These are phyloP conservation scores for Royoungia palumana DNA, from an alignment of 768 basidiomycete genomes.

Conservation along the genomic window DNA sequence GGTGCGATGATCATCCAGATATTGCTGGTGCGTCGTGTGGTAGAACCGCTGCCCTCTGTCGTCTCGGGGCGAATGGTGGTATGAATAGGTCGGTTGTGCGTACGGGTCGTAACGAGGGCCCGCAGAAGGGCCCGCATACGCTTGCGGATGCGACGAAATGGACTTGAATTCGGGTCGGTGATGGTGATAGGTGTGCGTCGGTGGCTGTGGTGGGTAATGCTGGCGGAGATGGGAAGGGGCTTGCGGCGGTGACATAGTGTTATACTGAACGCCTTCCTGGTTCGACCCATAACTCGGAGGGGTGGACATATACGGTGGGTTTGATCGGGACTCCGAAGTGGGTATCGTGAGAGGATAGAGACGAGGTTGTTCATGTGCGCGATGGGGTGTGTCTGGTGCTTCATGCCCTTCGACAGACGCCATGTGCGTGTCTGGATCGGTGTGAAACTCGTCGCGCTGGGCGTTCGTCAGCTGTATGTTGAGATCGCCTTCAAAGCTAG, in stretches of 20 bases:
- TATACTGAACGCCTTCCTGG: slow-evolving; percentile 2
- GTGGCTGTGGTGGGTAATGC: background rate
- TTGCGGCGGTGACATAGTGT: slow-evolving; percentile 8
- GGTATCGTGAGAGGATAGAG: slow-evolving; percentile 24
- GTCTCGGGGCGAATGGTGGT: slow-evolving; percentile 13
- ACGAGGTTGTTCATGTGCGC: slow-evolving; percentile 18
- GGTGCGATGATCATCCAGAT: slow-evolving; percentile 2
- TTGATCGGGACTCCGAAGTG: slow-evolving; percentile 14
- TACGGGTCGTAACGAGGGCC: slow-evolving; percentile 19
- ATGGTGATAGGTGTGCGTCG: slow-evolving; percentile 9
- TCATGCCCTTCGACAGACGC: slow-evolving; percentile 2
- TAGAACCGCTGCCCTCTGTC: slow-evolving; percentile 20
- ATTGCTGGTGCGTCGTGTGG: slow-evolving; percentile 20
- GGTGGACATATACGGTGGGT: background rate
- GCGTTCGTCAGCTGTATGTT: slow-evolving; percentile 45
- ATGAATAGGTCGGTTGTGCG: background rate
- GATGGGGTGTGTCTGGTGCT: background rate
- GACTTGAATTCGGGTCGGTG: slow-evolving; percentile 14
- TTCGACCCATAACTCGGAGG: slow-evolving; percentile 5
- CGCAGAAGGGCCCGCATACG: slow-evolving; percentile 8
- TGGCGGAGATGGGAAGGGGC: background rate
- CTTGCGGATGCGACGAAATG: slow-evolving; percentile 9
- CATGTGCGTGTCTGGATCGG: slow-evolving; percentile 20
- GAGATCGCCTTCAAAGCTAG: slow-evolving; percentile 54
- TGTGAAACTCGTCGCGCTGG: slow-evolving; percentile 23